A percentile compares a stretch with the other conserved stretches of the same genome.
Conservation (phyloP, 2,329 filamentous ascomycete species). For the Apiospora malaysiana region DNA sequence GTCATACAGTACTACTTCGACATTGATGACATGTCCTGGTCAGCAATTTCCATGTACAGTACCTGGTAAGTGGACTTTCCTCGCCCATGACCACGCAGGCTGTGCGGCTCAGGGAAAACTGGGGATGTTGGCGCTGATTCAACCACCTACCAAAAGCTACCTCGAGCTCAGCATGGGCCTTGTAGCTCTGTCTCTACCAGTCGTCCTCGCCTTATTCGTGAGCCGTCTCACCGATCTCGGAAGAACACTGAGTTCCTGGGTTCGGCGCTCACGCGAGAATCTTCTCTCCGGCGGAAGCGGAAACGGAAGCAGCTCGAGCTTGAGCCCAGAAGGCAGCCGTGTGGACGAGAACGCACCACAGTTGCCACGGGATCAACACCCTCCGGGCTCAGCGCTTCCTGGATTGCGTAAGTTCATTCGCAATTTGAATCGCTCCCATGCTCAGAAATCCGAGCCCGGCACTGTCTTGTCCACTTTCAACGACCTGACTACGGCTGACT, state of each 20-base stretch:
- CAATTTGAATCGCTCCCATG: neutral
- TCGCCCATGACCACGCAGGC: too few species aligned
- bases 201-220: conserved; percentile 22
- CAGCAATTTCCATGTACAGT: neutral
- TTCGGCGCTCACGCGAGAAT: neutral
- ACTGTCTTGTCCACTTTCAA: neutral
- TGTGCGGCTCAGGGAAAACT: too few species aligned
- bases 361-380: neutral
- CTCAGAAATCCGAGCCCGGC: neutral
- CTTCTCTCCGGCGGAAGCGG: neutral
- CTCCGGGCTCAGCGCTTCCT: neutral
- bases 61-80: neutral
- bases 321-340: neutral
- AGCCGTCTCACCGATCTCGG: conserved; percentile 23
- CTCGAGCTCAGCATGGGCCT: neutral
- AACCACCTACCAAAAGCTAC: neutral
- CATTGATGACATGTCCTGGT: neutral
- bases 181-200: conserved; percentile 22
- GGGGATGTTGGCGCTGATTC: neutral
- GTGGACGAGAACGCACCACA: neutral
- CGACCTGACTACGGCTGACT: neutral
- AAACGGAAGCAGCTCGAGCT: neutral
- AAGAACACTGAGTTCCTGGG: conserved; percentile 19
- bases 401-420: conserved; percentile 16
- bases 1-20: neutral